Conservation (phyloP, 306 rosid species). For the Lathyrus oleraceus region DNA sequence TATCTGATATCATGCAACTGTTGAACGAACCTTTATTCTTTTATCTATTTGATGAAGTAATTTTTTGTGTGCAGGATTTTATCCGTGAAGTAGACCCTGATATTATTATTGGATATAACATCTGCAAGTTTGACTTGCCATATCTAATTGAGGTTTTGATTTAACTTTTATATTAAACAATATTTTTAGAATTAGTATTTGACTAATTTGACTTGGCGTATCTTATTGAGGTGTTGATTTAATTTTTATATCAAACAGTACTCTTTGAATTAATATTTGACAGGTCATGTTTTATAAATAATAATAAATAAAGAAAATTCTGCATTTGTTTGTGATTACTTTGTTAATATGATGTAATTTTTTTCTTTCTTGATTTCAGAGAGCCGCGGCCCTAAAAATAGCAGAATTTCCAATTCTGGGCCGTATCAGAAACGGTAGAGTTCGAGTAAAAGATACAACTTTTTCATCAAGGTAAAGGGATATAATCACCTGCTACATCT, state of each 20-base stretch:
- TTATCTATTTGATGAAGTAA: conserved; percentile 29
- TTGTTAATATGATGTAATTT: conserved; percentile 23
- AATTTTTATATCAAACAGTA: conserved; percentile 25
- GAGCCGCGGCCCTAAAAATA: conserved; percentile 77
- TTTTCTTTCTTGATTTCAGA: conserved; percentile 49
- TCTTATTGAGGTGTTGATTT: conserved; percentile 72
- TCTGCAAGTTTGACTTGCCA: conserved; percentile 97
- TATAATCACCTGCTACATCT: conserved; percentile 16
- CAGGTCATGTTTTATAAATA: conserved; percentile 4
- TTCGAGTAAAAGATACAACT: conserved; percentile 90
- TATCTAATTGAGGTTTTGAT: conserved; percentile 81
- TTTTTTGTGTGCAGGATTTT: conserved; percentile 65
- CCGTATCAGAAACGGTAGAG: conserved; percentile 84
- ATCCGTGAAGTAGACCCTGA: conserved; percentile 90
- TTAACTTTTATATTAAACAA: conserved; percentile 20
- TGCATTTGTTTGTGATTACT: conserved; percentile 21
- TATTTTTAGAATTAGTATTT: neutral
- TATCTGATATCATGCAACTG: conserved; percentile 29
- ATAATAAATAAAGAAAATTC: neutral
- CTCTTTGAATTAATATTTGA: conserved; percentile 16
- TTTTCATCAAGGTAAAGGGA: conserved; percentile 84
- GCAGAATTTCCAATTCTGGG: conserved; percentile 90
- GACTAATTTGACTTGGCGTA: conserved; percentile 67
- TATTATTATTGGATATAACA: conserved; percentile 95
- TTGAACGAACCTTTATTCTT: conserved; percentile 18